These are phyloP conservation scores for Plantago coronopus DNA, from an alignment of 305 asterid genomes.

Conservation along the genomic window DNA sequence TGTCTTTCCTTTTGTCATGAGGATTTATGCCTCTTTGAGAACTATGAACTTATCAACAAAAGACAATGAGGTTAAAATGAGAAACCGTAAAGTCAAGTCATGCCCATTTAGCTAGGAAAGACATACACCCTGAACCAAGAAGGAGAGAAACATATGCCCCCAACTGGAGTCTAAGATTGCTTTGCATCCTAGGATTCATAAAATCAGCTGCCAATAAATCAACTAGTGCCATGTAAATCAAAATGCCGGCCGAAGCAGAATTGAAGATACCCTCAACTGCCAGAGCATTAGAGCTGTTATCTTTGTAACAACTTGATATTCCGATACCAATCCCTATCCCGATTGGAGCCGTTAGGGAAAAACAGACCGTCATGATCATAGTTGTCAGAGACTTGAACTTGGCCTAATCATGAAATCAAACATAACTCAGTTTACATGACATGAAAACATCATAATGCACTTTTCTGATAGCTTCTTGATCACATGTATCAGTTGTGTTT, in stretches of 20 bases:
- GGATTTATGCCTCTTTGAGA: too few relatives aligned
- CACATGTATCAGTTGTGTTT: too few relatives aligned
- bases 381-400: slow-evolving; percentile 54
- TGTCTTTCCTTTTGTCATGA: too few relatives aligned
- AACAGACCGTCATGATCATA: slow-evolving; percentile 50
- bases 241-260: slow-evolving; percentile 64
- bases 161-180: slow-evolving; percentile 49
- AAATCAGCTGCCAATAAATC: slow-evolving; percentile 73
- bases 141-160: slow-evolving; percentile 62
- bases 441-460: neutral
- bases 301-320: slow-evolving; percentile 45
- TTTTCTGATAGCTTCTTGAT: too few relatives aligned
- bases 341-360: slow-evolving; percentile 61
- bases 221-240: slow-evolving; percentile 71
- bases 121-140: slow-evolving; percentile 67
- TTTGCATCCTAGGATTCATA: slow-evolving; percentile 65
- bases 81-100: slow-evolving; percentile 20
- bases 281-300: slow-evolving; percentile 43
- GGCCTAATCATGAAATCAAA: slow-evolving; percentile 34
- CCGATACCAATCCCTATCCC: slow-evolving; percentile 73
- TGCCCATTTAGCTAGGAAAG: slow-evolving; percentile 68
- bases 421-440: neutral
- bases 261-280: slow-evolving; percentile 51
- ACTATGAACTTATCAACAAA: too few relatives aligned
- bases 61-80: neutral